Percentiles rank a stretch among this genome's conserved stretches.
phyloP scores from a whole-genome alignment of 176 grass and related monocot species.

The Musa troglodytarum region DNA sequence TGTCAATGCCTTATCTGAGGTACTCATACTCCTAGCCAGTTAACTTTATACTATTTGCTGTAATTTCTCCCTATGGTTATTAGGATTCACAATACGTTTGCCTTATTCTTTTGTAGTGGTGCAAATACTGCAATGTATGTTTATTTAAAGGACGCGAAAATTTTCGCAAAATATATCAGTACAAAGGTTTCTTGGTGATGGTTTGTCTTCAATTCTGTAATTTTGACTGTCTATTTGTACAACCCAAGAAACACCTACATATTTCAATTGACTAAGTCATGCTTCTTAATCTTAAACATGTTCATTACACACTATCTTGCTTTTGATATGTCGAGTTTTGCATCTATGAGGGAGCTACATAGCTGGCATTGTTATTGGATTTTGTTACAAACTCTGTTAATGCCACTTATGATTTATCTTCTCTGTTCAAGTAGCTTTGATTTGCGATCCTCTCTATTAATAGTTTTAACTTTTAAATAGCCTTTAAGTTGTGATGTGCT shows the following conservation, averaged over 20 bases:
- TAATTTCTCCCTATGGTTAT: neutral
- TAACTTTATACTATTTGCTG: neutral
- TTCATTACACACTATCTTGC: neutral
- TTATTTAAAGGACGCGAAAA: neutral
- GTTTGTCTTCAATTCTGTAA: neutral
- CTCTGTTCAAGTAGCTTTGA: too few species aligned
- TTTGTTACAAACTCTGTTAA: neutral
- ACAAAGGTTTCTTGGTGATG: neutral
- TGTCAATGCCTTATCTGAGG: slow-evolving; percentile 99
- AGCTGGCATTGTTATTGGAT: neutral
- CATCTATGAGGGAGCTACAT: neutral
- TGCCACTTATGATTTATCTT: neutral
- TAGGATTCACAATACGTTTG: neutral
- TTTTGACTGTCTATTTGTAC: neutral
- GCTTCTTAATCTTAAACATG: too few species aligned
- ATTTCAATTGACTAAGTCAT: too few species aligned
- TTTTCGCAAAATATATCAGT: neutral
- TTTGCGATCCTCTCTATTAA: too few species aligned
- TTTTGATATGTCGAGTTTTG: neutral
- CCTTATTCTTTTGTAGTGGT: neutral
- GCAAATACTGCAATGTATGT: neutral
- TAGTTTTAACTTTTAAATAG: too few species aligned
- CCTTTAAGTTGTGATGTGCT: too few species aligned
- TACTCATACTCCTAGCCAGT: slow-evolving; percentile 16
- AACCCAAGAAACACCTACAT: too few species aligned